These are phyloP conservation scores for Epithemia pelagica DNA, from an alignment of 108 stramenopile genomes.

Conservation along the genomic window DNA sequence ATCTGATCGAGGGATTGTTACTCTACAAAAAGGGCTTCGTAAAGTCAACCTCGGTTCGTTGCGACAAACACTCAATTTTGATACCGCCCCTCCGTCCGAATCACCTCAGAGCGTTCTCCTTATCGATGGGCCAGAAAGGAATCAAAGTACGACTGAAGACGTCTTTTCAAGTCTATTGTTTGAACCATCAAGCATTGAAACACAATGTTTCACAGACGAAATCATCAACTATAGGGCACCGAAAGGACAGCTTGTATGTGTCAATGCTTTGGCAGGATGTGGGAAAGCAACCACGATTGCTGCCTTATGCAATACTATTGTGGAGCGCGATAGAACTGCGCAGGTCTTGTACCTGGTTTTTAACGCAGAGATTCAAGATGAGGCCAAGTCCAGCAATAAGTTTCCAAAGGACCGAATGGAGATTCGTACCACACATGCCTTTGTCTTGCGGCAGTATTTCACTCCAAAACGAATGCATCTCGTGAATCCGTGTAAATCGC, in stretches of 20 bases:
- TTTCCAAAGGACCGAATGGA: constrained; percentile 23
- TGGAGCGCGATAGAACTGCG: neutral
- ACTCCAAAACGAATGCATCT: constrained; percentile 5
- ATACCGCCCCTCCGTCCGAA: too few species aligned
- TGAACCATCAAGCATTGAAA: too few species aligned
- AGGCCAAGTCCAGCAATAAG: constrained; percentile 24
- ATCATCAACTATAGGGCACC: neutral
- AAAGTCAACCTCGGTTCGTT: too few species aligned
- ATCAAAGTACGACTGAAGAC: too few species aligned
- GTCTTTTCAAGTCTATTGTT: too few species aligned
- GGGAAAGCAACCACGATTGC: constrained; percentile 26
- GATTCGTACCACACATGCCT: constrained; percentile 28
- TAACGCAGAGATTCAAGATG: constrained; percentile 13
- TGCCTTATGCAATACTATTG: constrained; percentile 14
- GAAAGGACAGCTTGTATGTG: neutral
- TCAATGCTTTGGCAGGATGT: constrained; percentile 18
- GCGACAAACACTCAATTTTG: too few species aligned
- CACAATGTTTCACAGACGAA: too few species aligned
- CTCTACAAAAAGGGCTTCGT: too few species aligned
- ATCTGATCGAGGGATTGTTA: too few species aligned
- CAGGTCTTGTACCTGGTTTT: constrained; percentile 21
- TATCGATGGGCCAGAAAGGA: too few species aligned
- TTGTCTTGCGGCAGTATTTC: constrained; percentile 20
- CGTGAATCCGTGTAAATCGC: neutral
- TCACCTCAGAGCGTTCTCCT: too few species aligned